Base-by-base conservation (phyloP, 2,329 filamentous ascomycete genomes). In the Aschersonia sp. region DNA sequence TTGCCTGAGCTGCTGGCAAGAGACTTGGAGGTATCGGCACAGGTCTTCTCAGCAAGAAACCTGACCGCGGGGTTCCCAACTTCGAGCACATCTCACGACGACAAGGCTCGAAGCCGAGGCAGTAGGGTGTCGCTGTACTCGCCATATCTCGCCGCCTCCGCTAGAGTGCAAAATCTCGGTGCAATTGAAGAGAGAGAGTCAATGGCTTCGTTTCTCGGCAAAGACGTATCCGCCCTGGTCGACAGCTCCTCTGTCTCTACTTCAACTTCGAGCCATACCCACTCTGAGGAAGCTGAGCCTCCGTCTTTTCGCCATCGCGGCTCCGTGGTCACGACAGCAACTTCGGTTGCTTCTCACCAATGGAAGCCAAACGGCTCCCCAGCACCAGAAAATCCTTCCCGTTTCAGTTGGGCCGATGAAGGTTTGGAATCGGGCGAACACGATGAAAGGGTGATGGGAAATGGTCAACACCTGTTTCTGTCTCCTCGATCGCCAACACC, bases 1-100 rank as follows among this genome's bases (percentile, higher is more conserved):
- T 62, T 80, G 20, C 72, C 76, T 2, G 77, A 80, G 59, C 54
- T 77, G 40, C 62, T 80, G n/a, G 75, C 69, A 5, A 67, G 65
- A 50, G 74, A 80, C 52, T 61, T 79, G 44, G 71, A 76, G 55
- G 55, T 65, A 29, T 76, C 72, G 20, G 63, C 63, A 46, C 60
- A 64, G 7, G 56, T 75, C 30, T 78, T 78, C 48, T 61, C 61
- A 30, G 66, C 72, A 10, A 73, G 64, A 55, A 71, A 69, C 49
- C 71, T 78, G 67, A 75, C 74, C 5, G 69, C 74, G 29, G 75
- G 75, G 6, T 55, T 64, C 6, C 75, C 75, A 1, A 59, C 61
- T 9, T 59, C 59, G 38, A 56, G 59, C 3, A 56, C 72, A 12
- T 62, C 63, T 4, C 57, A 56, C 12, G 57, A 60, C 5, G 60